phyloP scores from a whole-genome alignment of 108 stramenopile genomes.

The Nitzschia sp. region DNA sequence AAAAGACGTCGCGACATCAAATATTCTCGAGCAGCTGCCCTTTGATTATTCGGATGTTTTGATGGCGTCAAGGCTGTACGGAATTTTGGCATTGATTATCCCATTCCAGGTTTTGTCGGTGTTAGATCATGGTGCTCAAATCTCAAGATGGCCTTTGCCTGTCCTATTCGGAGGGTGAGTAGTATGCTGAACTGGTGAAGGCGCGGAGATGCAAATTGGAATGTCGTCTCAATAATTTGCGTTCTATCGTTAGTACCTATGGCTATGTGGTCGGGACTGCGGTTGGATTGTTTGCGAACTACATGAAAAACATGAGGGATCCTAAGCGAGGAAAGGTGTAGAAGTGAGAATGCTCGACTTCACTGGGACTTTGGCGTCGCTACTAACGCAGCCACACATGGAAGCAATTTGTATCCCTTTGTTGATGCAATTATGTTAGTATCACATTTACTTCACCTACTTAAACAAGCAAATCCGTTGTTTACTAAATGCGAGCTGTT shows the following conservation, averaged over 20 bases:
- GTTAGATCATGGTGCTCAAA: conserved; percentile 66
- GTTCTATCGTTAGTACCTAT: conserved; percentile 43
- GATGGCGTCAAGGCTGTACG: conserved; percentile 24
- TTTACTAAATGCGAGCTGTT: no score
- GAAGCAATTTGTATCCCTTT: no score
- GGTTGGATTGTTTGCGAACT: conserved; percentile 15
- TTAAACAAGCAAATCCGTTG: no score
- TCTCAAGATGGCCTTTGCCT: conserved; percentile 74
- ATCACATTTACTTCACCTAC: no score
- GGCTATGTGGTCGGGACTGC: conserved; percentile 47
- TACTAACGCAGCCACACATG: no score
- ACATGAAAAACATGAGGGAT: conserved; percentile 9
- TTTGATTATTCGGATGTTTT: conserved; percentile 34
- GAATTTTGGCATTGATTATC: conserved; percentile 30
- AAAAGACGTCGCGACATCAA: conserved; percentile 2
- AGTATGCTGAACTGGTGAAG: no score
- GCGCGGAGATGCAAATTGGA: no score
- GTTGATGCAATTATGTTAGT: no score
- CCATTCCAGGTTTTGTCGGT: conserved; percentile 51
- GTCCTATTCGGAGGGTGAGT: conserved; percentile 48
- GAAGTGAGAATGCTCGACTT: no score
- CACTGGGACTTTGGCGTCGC: no score
- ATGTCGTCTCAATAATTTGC: no score
- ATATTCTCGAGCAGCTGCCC: conserved; percentile 28
- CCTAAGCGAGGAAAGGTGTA: no score